Conservation (phyloP, 129 eudicot species). For the Sambucus nigra region DNA sequence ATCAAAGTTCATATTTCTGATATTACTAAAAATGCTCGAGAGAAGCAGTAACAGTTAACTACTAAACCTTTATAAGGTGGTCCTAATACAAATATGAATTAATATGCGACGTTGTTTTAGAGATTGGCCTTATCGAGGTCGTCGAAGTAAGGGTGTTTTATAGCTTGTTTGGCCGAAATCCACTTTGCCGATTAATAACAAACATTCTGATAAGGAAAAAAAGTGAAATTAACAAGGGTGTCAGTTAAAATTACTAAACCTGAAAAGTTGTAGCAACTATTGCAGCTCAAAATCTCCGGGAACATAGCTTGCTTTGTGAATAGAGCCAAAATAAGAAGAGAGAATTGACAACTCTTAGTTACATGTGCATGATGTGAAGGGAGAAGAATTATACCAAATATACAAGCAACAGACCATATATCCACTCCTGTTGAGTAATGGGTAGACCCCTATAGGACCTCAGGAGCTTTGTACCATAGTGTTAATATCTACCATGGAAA, state of each 20-base stretch:
- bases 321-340: constrained; percentile 17
- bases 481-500: constrained; percentile 68
- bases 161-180: constrained; percentile 88
- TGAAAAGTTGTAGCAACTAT: constrained; percentile 90
- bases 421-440: constrained; percentile 89
- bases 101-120: constrained; percentile 8
- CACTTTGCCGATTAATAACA: constrained; percentile 68
- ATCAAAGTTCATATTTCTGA: too few relatives aligned
- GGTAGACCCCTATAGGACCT: constrained; percentile 93
- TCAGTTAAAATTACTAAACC: constrained; percentile 32
- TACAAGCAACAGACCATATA: constrained; percentile 98
- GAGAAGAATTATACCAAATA: constrained; percentile 55
- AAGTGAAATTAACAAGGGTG: too few relatives aligned
- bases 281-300: constrained; percentile 92
- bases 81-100: too few relatives aligned
- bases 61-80: too few relatives aligned
- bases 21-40: too few relatives aligned
- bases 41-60: too few relatives aligned
- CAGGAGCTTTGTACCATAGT: constrained; percentile 96
- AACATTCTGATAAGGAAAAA: too few relatives aligned
- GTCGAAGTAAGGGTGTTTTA: constrained; percentile 83
- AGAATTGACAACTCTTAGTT: not conserved
- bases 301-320: constrained; percentile 69
- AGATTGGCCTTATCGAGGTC: constrained; percentile 61
- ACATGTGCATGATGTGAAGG: not conserved